Percentiles rank a stretch among this genome's conserved stretches.
Conservation (phyloP, 2,329 filamentous ascomycete genomes). For the Aspergillus pseudoterreus region DNA sequence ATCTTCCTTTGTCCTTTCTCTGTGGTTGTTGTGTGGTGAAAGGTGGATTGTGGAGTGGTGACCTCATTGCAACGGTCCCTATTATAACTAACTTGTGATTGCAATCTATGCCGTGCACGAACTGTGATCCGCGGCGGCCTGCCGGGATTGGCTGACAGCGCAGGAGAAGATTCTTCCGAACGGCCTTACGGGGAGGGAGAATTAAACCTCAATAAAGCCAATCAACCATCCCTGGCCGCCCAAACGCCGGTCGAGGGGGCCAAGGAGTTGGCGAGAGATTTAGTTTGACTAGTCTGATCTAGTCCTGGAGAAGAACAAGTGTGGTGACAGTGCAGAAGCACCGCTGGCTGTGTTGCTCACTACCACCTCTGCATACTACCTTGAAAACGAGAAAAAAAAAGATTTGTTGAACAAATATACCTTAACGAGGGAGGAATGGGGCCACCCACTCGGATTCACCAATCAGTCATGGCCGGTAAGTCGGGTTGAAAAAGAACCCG, state of each 20-base stretch:
- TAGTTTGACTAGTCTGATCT: not conserved
- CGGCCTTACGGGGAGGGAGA: too few relatives aligned
- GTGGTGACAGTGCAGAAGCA: slow-evolving; percentile 33
- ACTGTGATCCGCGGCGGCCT: too few relatives aligned
- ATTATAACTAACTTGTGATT: too few relatives aligned
- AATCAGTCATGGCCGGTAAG: not conserved
- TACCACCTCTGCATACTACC: slow-evolving; percentile 13
- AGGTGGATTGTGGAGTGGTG: too few relatives aligned
- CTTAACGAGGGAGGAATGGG: slow-evolving; percentile 5
- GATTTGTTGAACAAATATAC: not conserved
- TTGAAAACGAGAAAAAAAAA: not conserved
- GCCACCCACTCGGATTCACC: slow-evolving; percentile 5
- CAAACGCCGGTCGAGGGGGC: too few relatives aligned
- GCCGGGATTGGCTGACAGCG: too few relatives aligned
- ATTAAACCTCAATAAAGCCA: too few relatives aligned
- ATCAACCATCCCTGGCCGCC: too few relatives aligned
- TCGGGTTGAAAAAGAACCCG: slow-evolving; percentile 2
- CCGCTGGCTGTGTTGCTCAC: slow-evolving; percentile 9
- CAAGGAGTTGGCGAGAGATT: not conserved
- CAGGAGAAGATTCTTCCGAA: too few relatives aligned
- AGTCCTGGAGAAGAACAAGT: not conserved
- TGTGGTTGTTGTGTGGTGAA: not conserved
- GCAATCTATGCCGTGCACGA: too few relatives aligned
- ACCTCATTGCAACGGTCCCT: not conserved
- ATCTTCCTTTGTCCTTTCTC: not conserved